Evolutionary conservation across 345 rosid genomes (phyloP).

Genomic region (Iberis pinnata): DNA sequence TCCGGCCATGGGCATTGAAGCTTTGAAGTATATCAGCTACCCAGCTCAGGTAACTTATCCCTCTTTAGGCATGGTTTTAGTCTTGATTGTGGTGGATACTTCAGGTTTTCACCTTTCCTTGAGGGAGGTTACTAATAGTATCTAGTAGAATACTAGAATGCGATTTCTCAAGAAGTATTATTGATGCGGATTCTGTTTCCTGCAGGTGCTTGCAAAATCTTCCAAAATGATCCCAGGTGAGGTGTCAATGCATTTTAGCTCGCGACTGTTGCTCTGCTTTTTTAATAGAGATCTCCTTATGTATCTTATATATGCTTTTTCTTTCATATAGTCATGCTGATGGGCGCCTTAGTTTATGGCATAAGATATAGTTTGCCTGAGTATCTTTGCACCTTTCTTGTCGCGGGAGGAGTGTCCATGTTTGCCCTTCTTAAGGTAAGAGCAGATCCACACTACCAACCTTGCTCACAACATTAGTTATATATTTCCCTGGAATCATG

Average conservation of each 20-base stretch:
- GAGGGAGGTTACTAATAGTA: neutral
- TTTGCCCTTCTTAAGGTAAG: slow-evolving; percentile 91
- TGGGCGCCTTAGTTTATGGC: slow-evolving; percentile 91
- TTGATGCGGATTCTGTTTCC: slow-evolving; percentile 18
- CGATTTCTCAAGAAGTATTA: neutral
- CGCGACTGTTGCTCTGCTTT: neutral
- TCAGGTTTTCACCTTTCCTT: neutral
- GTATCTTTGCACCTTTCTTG: slow-evolving; percentile 85
- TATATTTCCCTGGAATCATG: neutral
- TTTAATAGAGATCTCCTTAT: neutral
- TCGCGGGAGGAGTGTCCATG: slow-evolving; percentile 93
- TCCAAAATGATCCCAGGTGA: slow-evolving; percentile 98
- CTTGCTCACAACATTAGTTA: neutral
- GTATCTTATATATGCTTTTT: slow-evolving; percentile 7
- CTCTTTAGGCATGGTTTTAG: neutral
- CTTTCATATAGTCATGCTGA: slow-evolving; percentile 71
- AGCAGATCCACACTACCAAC: neutral
- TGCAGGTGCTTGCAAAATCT: slow-evolving; percentile 91
- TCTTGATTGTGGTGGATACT: neutral
- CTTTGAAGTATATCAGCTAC: slow-evolving; percentile 89
- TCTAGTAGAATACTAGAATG: neutral
- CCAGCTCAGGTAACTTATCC: slow-evolving; percentile 74
- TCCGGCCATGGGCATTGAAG: slow-evolving; percentile 97
- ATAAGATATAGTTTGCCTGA: slow-evolving; percentile 74
- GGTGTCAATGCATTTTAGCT: slow-evolving; percentile 1